Evolutionary conservation across 108 stramenopile genomes (phyloP), one percentile per base, ranked within the genome.

Genomic region (Cyclotella kingstonii): DNA sequence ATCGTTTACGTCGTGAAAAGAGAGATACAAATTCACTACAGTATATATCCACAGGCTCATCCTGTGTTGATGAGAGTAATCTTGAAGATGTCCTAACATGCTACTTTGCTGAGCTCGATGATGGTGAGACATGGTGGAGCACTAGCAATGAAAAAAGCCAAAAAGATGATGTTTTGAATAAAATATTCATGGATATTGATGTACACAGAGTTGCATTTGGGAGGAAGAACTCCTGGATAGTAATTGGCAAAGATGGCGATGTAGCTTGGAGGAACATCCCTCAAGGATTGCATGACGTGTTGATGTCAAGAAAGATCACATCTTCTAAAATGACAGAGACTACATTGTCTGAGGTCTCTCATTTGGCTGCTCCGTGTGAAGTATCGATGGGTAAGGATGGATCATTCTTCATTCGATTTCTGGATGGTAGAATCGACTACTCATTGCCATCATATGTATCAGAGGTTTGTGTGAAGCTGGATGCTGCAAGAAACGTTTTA

Each of bases 251-350:
- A 23, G 82, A 92, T 68, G 90, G 90, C 0, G 70, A 73, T 18
- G 80, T 76, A 10, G 84, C 72, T 18, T 92, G 84, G 82, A 86
- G 82, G 68, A 89, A 89, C 61, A 51, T 92, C 7, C 87, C 90
- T 15, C 69, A 60, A 12, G 73, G 81, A 18, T 63, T 92, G 54
- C 81, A 85, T 21, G 59, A 77, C 34, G 39, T 68, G 14, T 60
- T 92, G 59, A 58, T 71, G 35, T 38, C 43, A 36, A 31, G 81
- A 17, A 35, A 83, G 18, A 66, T 76, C 2, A 53, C 7, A 31
- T 34, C 35, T 18, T 33, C 26, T 11, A 17, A 18, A 4, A 3
- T 17, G 33, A 21, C 27, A 10, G 19, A 6, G 2, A 25, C 34
- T 38, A 27, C 27, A 48, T 10, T 12, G 36, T 9, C 4, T 15